A percentile compares a stretch with the other conserved stretches of the same genome.
Evolutionary conservation across 164 flowering plant genomes (phyloP).

Genomic region (Paratinospora sagittata): DNA sequence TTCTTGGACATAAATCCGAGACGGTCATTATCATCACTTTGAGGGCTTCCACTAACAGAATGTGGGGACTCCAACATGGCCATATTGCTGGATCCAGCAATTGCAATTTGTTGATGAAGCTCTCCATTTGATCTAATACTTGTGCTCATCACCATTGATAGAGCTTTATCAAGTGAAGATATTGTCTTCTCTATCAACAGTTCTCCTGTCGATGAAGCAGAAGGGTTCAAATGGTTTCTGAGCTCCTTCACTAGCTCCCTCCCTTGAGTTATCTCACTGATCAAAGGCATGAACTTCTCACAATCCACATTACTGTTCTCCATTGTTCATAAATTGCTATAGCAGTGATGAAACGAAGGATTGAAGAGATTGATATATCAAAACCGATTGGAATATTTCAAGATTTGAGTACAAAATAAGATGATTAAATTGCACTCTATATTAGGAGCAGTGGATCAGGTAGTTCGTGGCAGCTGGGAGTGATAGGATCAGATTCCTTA

Average conservation of each 20-base stretch:
- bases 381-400: background rate
- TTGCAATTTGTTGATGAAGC: background rate
- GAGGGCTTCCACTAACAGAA: constrained; percentile 28
- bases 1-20: constrained; percentile 28
- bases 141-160: constrained; percentile 27
- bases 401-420: no score
- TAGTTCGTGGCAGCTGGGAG: background rate
- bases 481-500: no score
- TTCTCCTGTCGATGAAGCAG: constrained; percentile 27
- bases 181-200: constrained; percentile 32
- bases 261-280: constrained; percentile 54
- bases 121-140: background rate
- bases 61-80: constrained; percentile 32
- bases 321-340: constrained; percentile 13
- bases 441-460: no score
- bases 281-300: constrained; percentile 27
- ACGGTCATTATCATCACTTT: constrained; percentile 41
- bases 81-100: background rate
- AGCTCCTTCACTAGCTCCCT: constrained; percentile 45
- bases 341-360: background rate
- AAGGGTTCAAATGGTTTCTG: constrained; percentile 28
- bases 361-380: background rate
- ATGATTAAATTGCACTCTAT: no score
- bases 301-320: constrained; percentile 25
- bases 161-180: constrained; percentile 36